phyloP scores from a whole-genome alignment of 352 stramenopile genomes.

The Pythium pectinolyticum region DNA sequence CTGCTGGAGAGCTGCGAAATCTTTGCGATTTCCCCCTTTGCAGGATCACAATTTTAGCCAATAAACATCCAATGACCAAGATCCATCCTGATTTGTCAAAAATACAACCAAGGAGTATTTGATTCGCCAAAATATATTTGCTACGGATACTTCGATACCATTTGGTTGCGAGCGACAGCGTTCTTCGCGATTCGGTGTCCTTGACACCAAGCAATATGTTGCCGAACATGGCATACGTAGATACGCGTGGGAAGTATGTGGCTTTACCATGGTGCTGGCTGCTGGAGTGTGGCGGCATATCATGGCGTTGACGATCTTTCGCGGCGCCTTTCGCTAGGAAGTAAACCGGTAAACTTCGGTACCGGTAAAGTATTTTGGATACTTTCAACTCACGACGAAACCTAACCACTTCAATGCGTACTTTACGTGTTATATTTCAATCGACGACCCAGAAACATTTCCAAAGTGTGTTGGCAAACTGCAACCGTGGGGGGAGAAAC shows the following conservation, averaged over 20 bases:
- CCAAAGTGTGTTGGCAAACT: slow-evolving; percentile 13
- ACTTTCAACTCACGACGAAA: slow-evolving; percentile 15
- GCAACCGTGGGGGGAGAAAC: slow-evolving; percentile 20
- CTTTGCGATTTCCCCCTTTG: slow-evolving; percentile 13
- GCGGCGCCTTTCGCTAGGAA: background rate
- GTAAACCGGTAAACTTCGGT: slow-evolving; percentile 9
- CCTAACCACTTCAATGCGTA: slow-evolving; percentile 24
- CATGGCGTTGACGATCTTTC: background rate
- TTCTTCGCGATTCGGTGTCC: background rate
- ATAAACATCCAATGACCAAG: background rate
- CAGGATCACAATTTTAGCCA: background rate
- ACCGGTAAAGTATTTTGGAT: slow-evolving; percentile 31
- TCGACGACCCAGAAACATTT: slow-evolving; percentile 1
- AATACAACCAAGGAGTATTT: background rate
- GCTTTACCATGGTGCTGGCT: no score
- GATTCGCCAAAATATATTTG: background rate
- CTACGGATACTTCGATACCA: background rate
- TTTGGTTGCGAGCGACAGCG: no score
- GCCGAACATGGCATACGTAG: no score
- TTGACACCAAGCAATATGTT: no score
- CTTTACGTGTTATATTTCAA: slow-evolving; percentile 18
- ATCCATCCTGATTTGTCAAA: background rate
- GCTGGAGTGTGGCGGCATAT: no score
- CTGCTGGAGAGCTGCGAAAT: slow-evolving; percentile 19
- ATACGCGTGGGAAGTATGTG: no score